Conservation (phyloP, 1,284 basidiomycete genomes). For the Apiotrichum sp. region DNA sequence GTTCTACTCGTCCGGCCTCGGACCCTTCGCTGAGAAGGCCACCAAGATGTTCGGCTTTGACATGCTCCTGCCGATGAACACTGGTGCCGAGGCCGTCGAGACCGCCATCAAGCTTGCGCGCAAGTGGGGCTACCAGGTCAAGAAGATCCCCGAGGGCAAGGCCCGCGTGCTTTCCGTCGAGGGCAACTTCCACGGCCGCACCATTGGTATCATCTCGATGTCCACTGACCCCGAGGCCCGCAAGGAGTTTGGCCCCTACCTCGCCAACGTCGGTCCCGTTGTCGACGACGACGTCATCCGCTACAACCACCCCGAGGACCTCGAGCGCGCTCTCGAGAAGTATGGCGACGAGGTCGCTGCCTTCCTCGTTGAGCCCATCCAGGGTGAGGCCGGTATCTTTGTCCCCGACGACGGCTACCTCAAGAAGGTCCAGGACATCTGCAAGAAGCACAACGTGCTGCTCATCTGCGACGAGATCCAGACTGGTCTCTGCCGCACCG, state of each 20-base stretch:
- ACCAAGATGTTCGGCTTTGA: constrained; percentile 81
- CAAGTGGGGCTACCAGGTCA: constrained; percentile 86
- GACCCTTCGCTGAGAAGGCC: constrained; percentile 78
- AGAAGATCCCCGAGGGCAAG: constrained; percentile 72
- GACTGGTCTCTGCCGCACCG: constrained; percentile 55
- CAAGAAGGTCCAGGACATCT: constrained; percentile 66
- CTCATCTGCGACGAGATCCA: constrained; percentile 98
- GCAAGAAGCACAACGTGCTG: constrained; percentile 88
- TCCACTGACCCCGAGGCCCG: constrained; percentile 90
- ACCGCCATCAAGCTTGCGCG: constrained; percentile 71
- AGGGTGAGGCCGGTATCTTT: constrained; percentile 94
- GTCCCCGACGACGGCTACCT: constrained; percentile 91
- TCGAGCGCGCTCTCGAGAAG: constrained; percentile 72
- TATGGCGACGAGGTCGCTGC: constrained; percentile 82
- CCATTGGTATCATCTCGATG: constrained; percentile 85
- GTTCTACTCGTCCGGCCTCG: constrained; percentile 91
- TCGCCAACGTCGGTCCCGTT: constrained; percentile 72
- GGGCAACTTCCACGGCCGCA: constrained; percentile 95
- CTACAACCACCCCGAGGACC: constrained; percentile 74
- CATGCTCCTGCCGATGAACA: constrained; percentile 99
- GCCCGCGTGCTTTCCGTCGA: constrained; percentile 82
- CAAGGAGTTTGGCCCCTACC: constrained; percentile 82
- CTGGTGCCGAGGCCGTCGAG: constrained; percentile 96
- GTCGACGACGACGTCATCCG: constrained; percentile 58
- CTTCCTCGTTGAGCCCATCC: constrained; percentile 95